Evolutionary conservation across 1,284 basidiomycete species (phyloP), one percentile per base, ranked within the genome.

Genomic region (Apiotrichum laibachii): DNA sequence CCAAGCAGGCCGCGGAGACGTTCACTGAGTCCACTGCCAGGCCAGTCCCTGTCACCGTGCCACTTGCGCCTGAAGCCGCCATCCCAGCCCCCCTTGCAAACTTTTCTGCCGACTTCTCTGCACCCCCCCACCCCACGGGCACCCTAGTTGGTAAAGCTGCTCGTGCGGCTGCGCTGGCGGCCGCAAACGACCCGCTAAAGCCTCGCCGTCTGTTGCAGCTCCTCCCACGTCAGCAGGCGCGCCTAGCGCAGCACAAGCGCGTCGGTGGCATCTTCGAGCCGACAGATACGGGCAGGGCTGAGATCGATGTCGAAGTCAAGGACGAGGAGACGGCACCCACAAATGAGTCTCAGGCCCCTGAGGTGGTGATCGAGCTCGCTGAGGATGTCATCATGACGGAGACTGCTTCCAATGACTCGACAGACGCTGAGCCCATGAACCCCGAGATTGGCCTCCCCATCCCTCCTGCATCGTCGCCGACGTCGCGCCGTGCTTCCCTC

Each of bases 111-210:
- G 39, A 51, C 11, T 40, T 42, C 19, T 15, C 22, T 8, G 10
- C 22, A 22, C 5, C 26, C 5, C 39, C 37, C 39, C 39, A 43
- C 40, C 10, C 51, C 10, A 19, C 51, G 16, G 51, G 39, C 26
- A 34, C n/a, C n/a, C 40, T 53, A 11, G 33, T 37, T 7, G 40
- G 39, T n/a, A 43, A 44, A 10, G 40, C 22, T 1, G 55, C 55
- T 2, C 50, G 55, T 13, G 55, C 55, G 1, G 55, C 55, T 2
- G 55, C 55, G 1, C n/a, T 57, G 26, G 55, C 55, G 9, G 55
- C 55, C 9, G 55, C 55, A 2, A 44, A 33, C 21, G 55, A 57
- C 37, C 55, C 55, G 16, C 50, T 57, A 7, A 57, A 57, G 50
- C 55, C 55, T 7, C 55, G 55, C 15, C 55, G 55, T 1, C 55